Conservation (phyloP, 257 asterid species). For the Salvia splendens region DNA sequence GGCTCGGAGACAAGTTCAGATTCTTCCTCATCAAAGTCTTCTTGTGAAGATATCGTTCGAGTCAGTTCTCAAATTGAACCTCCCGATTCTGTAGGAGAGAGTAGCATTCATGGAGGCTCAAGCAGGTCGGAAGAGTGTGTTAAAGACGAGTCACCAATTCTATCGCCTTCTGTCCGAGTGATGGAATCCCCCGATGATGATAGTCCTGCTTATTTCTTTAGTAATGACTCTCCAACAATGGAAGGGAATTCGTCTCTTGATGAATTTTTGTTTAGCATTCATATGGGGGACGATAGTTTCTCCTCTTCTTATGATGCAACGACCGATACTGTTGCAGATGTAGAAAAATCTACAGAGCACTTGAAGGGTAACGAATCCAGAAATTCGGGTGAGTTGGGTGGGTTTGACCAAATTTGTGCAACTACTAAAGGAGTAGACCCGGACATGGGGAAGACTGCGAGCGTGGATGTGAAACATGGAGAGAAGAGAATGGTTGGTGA, state of each 20-base stretch:
- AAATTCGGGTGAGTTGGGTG: slow-evolving; percentile 22
- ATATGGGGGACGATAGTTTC: slow-evolving; percentile 38
- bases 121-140: slow-evolving; percentile 33
- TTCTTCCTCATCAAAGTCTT: slow-evolving; percentile 42
- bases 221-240: slow-evolving; percentile 31
- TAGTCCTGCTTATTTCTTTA: slow-evolving; percentile 43
- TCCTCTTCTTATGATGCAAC: slow-evolving; percentile 23
- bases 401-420: slow-evolving; percentile 24
- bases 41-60: slow-evolving; percentile 37
- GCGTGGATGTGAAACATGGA: slow-evolving; percentile 25
- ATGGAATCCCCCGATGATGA: slow-evolving; percentile 46
- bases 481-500: slow-evolving; percentile 22
- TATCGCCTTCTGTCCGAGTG: slow-evolving; percentile 52
- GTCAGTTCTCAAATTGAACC: slow-evolving; percentile 31
- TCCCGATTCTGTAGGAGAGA: slow-evolving; percentile 29
- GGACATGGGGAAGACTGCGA: slow-evolving; percentile 13
- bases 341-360: slow-evolving; percentile 27
- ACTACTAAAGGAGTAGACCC: slow-evolving; percentile 28
- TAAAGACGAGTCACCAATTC: slow-evolving; percentile 33
- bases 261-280: slow-evolving; percentile 52
- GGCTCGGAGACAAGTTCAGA: slow-evolving; percentile 32
- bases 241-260: slow-evolving; percentile 52
- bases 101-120: slow-evolving; percentile 17
- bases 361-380: slow-evolving; percentile 11
- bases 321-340: slow-evolving; percentile 24